Base-by-base conservation (phyloP, 371 early-diverging fungal species). In the Mucor sp. region DNA sequence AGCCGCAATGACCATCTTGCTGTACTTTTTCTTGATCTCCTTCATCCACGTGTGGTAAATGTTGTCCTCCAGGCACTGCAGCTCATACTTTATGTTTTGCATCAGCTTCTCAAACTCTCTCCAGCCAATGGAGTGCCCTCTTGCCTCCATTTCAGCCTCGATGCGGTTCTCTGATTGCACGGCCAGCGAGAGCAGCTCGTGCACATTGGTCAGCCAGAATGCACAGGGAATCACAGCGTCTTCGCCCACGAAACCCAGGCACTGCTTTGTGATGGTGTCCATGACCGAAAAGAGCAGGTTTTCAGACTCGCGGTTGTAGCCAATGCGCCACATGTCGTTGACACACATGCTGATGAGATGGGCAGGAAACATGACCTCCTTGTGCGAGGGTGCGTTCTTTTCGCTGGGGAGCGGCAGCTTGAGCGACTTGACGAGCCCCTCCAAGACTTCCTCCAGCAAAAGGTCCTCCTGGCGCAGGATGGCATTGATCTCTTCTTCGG, bases 171-270 rank as follows among this genome's bases (percentile, higher is more conserved):
- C 85, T 2, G 85, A 69, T 12, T 65, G 62, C 19, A 76, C 77
- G 28, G 81, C 71, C 59, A 87, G 66, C 1, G 92, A 92, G 63
- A 96, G 76, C 25, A 98, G 83, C 78, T 97, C 97, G 64, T 92
- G 95, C 48, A 94, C 91, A 75, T 98, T 98, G 48, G 95, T 91
- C 28, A 97, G 83, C 99, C 99, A 98, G 80, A 95, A 95, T 57
- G 87, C 81, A 50, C 87, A 84, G 35, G 92, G 85, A 69, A 87
- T 70, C 41, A 88, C 78, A 33, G 87, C 83, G 4, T 86, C 87
- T 35, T 90, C 88, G 9, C 82, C 85, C 19, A 70, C 63, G 64
- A 78, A 74, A 11, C 74, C 87, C 75, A 89, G 77, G n/a, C 91
- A 89, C 73, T 87, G 86, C 62, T 89, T 89, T 71, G 93, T 93